Evolutionary conservation across 495 filamentous ascomycete genomes (phyloP).

Genomic region (Talaromyces stipitatus): DNA sequence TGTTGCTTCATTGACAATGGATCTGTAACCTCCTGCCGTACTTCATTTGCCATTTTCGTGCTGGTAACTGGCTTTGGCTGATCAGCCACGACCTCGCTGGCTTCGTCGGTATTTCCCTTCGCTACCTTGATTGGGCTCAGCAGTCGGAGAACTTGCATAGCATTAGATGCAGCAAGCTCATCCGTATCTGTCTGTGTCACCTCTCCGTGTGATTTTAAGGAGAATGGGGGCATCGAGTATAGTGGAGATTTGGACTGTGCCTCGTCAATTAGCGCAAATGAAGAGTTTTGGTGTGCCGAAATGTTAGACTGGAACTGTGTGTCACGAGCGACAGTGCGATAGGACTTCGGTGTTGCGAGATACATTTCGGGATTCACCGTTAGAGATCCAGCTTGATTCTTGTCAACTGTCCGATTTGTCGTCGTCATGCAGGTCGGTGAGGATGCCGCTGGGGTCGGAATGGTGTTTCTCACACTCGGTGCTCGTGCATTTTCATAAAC

Average conservation of each 20-base stretch:
- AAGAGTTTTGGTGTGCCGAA: not conserved
- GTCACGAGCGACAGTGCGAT: not conserved
- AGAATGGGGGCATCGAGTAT: no score
- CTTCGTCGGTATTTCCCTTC: not conserved
- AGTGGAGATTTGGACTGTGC: no score
- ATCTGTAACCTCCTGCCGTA: not conserved
- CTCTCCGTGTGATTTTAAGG: not conserved
- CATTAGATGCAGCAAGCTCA: not conserved
- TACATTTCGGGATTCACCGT: not conserved
- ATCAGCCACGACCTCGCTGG: not conserved
- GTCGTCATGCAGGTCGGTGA: not conserved
- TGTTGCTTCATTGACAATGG: not conserved
- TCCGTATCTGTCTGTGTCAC: not conserved
- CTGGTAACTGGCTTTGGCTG: not conserved
- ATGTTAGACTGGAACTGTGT: not conserved
- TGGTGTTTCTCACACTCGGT: not conserved
- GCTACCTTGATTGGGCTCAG: not conserved
- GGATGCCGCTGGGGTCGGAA: not conserved
- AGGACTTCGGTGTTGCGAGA: not conserved
- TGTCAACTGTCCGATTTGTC: not conserved
- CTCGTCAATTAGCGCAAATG: not conserved
- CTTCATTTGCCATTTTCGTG: not conserved
- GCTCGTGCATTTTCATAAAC: not conserved
- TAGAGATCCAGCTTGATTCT: not conserved
- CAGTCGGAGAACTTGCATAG: not conserved